A percentile compares a stretch with the other conserved stretches of the same genome.
phyloP scores from a whole-genome alignment of 768 basidiomycete species.

The Cystofilobasidium macerans region DNA sequence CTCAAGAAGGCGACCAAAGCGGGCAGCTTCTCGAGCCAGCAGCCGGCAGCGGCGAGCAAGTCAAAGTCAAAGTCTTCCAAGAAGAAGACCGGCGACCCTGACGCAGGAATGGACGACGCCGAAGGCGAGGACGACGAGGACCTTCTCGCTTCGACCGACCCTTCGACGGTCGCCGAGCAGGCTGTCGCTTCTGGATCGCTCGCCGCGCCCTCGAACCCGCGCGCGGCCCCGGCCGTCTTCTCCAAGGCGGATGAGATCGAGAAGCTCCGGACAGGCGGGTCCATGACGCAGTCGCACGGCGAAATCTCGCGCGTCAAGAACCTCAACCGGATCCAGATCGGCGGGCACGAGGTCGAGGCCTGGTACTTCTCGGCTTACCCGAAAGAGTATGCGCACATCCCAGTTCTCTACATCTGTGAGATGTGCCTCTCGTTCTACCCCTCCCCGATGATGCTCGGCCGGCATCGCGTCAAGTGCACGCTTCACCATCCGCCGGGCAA shows the following conservation, averaged over 20 bases:
- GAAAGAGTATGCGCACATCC: conserved; percentile 91
- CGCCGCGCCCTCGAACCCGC: conserved; percentile 42
- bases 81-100: conserved; percentile 21
- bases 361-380: conserved; percentile 99
- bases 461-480: conserved; percentile 83
- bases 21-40: conserved; percentile 31
- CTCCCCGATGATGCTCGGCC: conserved; percentile 75
- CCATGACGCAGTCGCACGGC: conserved; percentile 97
- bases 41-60: conserved; percentile 16
- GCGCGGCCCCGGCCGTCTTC: conserved; percentile 53
- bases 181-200: conserved; percentile 12
- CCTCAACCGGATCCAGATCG: conserved; percentile 89
- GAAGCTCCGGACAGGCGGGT: conserved; percentile 91
- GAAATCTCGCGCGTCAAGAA: conserved; percentile 98
- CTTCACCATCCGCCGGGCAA: conserved; percentile 93
- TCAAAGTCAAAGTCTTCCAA: conserved; percentile 8
- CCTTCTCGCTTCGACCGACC: conserved; percentile 40
- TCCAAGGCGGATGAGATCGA: conserved; percentile 99
- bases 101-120: conserved; percentile 42
- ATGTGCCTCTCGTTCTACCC: conserved; percentile 92
- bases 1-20: conserved; percentile 41
- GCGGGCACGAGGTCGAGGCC: conserved; percentile 92
- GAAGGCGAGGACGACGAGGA: conserved; percentile 46
- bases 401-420: conserved; percentile 93
- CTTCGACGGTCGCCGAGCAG: conserved; percentile 35